A percentile compares a stretch with the other conserved stretches of the same genome.
Evolutionary conservation across 305 asterid genomes (phyloP).

Genomic region (Caryopteris hybrid): DNA sequence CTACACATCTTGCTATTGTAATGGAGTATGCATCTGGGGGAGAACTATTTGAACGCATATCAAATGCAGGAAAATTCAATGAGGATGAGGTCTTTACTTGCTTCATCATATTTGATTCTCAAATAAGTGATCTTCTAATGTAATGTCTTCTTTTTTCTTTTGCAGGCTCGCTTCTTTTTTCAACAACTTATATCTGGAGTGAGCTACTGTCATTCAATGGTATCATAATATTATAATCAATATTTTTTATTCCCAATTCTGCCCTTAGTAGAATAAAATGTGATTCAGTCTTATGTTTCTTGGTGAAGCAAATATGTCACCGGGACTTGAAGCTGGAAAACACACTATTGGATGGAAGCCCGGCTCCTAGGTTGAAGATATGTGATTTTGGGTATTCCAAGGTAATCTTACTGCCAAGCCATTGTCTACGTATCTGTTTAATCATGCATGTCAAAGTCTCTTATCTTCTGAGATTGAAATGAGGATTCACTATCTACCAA

Average conservation of each 20-base stretch:
- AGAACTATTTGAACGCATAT: conserved; percentile 59
- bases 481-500: neutral
- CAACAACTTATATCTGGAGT: conserved; percentile 68
- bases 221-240: conserved; percentile 15
- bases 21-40: conserved; percentile 90
- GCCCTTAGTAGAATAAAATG: conserved; percentile 3
- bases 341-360: conserved; percentile 94
- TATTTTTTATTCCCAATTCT: neutral
- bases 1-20: conserved; percentile 78
- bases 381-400: conserved; percentile 98
- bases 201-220: conserved; percentile 56
- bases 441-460: neutral
- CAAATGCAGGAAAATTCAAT: conserved; percentile 58
- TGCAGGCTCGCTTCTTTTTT: conserved; percentile 62
- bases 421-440: neutral
- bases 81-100: conserved; percentile 62
- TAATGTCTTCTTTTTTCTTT: neutral
- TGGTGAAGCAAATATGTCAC: conserved; percentile 71
- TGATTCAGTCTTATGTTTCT: conserved; percentile 7
- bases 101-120: neutral
- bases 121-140: neutral
- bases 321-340: conserved; percentile 94
- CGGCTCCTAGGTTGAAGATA: conserved; percentile 85
- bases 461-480: neutral
- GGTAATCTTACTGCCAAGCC: conserved; percentile 33